phyloP scores from a whole-genome alignment of 2,329 filamentous ascomycete species.

The Tolypocladium guangdongense region DNA sequence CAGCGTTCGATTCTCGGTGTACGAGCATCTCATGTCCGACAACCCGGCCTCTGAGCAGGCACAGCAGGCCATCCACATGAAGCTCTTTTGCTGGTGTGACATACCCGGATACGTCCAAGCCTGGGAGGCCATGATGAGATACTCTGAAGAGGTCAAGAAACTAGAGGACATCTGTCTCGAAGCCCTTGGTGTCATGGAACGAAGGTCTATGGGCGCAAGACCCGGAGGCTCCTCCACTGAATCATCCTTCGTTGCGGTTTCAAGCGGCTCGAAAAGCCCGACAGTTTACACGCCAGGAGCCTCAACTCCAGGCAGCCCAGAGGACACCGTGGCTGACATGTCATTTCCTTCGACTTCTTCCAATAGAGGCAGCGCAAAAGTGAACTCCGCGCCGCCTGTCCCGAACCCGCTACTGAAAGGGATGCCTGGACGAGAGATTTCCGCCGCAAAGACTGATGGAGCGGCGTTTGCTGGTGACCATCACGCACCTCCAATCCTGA shows the following conservation, averaged over 20 bases:
- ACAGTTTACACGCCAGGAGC: background rate
- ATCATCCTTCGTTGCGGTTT: slow-evolving; percentile 5
- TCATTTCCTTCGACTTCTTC: slow-evolving; percentile 1
- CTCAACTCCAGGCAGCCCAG: background rate
- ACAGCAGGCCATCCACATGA: slow-evolving; percentile 15
- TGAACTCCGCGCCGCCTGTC: slow-evolving; percentile 4
- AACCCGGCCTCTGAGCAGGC: slow-evolving; percentile 9
- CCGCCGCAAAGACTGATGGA: slow-evolving; percentile 24
- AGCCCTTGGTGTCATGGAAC: slow-evolving; percentile 9
- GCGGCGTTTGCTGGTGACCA: slow-evolving; percentile 22
- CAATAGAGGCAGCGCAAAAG: slow-evolving; percentile 1
- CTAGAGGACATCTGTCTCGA: slow-evolving; percentile 18
- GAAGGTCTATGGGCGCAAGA: slow-evolving; percentile 2
- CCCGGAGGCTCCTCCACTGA: background rate
- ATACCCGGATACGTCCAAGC: slow-evolving; percentile 18
- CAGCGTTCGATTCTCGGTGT: slow-evolving; percentile 23
- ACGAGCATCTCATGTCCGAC: slow-evolving; percentile 20
- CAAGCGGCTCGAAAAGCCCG: slow-evolving; percentile 2
- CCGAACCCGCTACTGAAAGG: slow-evolving; percentile 32
- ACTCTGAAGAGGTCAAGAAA: slow-evolving; percentile 23
- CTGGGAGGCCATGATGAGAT: slow-evolving; percentile 17
- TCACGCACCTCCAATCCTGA: slow-evolving; percentile 17
- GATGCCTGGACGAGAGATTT: slow-evolving; percentile 27
- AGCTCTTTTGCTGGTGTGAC: slow-evolving; percentile 21
- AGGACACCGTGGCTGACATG: slow-evolving; percentile 1